phyloP scores from a whole-genome alignment of 179 eudicot genomes.

The Carnegiea gigantea region DNA sequence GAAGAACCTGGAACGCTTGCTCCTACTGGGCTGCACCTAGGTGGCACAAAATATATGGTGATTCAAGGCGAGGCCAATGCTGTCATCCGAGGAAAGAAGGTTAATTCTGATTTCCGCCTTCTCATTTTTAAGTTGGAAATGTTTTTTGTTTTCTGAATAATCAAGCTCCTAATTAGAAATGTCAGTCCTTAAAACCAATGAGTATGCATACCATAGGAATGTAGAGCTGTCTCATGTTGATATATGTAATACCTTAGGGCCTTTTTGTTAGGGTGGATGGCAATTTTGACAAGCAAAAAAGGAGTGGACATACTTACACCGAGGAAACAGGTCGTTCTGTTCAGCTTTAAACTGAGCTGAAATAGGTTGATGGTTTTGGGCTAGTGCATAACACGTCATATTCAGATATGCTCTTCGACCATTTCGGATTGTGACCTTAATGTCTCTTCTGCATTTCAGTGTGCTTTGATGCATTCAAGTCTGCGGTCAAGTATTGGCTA shows the following conservation, averaged over 20 bases:
- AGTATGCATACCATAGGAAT: not conserved
- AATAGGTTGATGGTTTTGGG: not conserved
- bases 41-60: conserved; percentile 28
- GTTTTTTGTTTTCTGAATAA: not conserved
- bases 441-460: no score
- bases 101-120: not conserved
- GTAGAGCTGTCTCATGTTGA: not conserved
- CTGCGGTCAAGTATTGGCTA: not conserved
- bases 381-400: no score
- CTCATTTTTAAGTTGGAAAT: not conserved
- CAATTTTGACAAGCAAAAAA: no score
- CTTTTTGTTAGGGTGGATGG: not conserved
- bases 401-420: no score
- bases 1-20: conserved; percentile 26
- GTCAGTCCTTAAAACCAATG: not conserved
- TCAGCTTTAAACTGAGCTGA: no score
- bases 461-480: no score
- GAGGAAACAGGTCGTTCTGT: no score
- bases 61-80: conserved; percentile 32
- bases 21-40: conserved; percentile 25
- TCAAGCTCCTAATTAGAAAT: not conserved
- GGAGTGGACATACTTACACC: no score
- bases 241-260: not conserved
- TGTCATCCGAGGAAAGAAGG: conserved; percentile 31
- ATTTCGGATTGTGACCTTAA: no score